phyloP scores from a whole-genome alignment of 1,284 basidiomycete species.

The Clitocybe nebularis region DNA sequence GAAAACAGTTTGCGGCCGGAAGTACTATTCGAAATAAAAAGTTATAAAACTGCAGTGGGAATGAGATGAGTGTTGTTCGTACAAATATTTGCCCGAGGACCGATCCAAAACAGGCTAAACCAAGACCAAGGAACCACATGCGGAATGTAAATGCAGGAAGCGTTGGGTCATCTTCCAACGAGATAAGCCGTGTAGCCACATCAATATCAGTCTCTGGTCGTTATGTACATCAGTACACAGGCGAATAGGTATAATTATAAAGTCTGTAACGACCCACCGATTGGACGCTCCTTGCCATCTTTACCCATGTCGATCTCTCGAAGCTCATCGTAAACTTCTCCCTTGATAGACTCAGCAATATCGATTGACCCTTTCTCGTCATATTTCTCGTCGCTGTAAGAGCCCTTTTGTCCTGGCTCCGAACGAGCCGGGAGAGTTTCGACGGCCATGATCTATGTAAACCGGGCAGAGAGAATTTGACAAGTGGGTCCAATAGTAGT shows the following conservation, averaged over 20 bases:
- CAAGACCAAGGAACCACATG: conserved; percentile 44
- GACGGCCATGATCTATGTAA: too few relatives aligned
- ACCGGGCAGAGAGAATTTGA: too few relatives aligned
- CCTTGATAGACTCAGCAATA: conserved; percentile 16
- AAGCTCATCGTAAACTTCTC: conserved; percentile 32
- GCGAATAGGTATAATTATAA: too few relatives aligned
- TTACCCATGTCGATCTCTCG: conserved; percentile 33
- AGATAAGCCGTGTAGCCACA: conserved; percentile 45
- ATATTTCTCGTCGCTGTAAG: conserved; percentile 17
- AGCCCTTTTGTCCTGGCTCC: conserved; percentile 13
- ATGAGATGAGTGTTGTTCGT: conserved; percentile 11
- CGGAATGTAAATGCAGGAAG: conserved; percentile 44
- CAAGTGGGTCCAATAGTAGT: too few relatives aligned
- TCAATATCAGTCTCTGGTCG: conserved; percentile 40
- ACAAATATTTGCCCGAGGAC: conserved; percentile 59
- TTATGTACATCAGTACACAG: too few relatives aligned
- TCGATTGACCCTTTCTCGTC: conserved; percentile 18
- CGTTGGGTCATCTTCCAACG: conserved; percentile 55
- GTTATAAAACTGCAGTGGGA: neutral
- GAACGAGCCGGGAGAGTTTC: neutral
- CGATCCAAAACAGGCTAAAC: conserved; percentile 51
- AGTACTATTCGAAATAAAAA: conserved; percentile 27
- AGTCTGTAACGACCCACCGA: too few relatives aligned
- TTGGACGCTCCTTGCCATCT: conserved; percentile 36
- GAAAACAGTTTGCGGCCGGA: conserved; percentile 51